Base-by-base conservation (phyloP, 768 basidiomycete genomes). In the Hirschioporus abietinus region DNA sequence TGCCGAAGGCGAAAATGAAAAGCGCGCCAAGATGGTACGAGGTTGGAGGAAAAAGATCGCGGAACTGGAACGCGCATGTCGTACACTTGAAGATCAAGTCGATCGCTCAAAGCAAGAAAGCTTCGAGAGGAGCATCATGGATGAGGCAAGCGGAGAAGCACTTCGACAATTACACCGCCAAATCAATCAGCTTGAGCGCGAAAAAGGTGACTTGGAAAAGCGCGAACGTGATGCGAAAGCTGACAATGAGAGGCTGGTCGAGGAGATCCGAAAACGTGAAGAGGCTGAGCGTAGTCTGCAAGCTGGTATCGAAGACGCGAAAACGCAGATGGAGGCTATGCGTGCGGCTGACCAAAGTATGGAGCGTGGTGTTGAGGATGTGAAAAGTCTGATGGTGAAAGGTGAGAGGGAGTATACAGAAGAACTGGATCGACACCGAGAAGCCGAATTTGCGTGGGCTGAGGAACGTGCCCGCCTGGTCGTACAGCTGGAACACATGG, bases 61-160 rank as follows among this genome's bases (percentile, higher is more conserved):
- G 64, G 90, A 92, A 69, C 78, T 94, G 61, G 91, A 93, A 77
- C 83, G 80, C 68, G 79, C 85, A 67, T 88, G 88, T 64, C 82
- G 86, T 18, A 77, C 80, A 66, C 80, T 90, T 34, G 91, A 96
- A 79, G 94, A 96, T 73, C 91, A 96, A 73, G 91, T 96, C 30
- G 96, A 98, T 68, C 82, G 85, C 7, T 90, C 90, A 58, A 82
- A 94, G 57, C 88, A 91, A 70, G 92, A 92, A 72, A 92, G 89
- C 71, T 79, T 93, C 75, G 90, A 91, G 67, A 80, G 88, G 23
- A 91, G 93, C 68, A 78, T 96, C 57, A 95, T 96, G 82, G 91
- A 92, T 71, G 89, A 88, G 69, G 89, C 91, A 1, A 91, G 90
- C 67, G 84, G 89, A 1, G 88, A 88, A 75, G 93, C 89, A 34